Conservation (phyloP, 2,329 filamentous ascomycete genomes). For the Phaeosphaeriaceae sp. region DNA sequence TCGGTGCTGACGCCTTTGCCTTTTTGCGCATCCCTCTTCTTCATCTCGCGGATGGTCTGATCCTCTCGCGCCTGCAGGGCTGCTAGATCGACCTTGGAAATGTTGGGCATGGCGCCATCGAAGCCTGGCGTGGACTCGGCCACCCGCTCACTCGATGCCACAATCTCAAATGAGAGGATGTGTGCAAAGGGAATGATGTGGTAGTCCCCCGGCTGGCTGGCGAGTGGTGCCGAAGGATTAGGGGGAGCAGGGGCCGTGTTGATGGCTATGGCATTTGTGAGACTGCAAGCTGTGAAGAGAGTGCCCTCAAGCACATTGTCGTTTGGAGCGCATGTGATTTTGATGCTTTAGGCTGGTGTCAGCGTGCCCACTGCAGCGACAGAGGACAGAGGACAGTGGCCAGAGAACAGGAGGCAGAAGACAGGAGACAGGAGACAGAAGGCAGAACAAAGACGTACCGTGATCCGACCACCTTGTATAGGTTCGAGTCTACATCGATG, state of each 20-base stretch:
- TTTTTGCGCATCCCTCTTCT: conserved; percentile 63
- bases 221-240: conserved; percentile 49
- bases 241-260: conserved; percentile 59
- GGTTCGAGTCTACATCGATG: conserved; percentile 58
- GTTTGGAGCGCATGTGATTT: conserved; percentile 61
- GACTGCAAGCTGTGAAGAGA: conserved; percentile 66
- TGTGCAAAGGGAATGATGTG: conserved; percentile 66
- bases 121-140: conserved; percentile 51
- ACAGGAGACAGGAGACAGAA: no score
- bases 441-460: conserved; percentile 54
- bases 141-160: conserved; percentile 48
- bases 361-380: conserved; percentile 12
- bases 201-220: conserved; percentile 59
- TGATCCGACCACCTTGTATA: conserved; percentile 67
- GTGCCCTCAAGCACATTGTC: conserved; percentile 64
- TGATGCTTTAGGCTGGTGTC: conserved; percentile 57
- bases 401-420: no score
- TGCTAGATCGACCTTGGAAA: conserved; percentile 61
- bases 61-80: conserved; percentile 63
- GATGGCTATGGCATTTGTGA: conserved; percentile 67
- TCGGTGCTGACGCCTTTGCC: conserved; percentile 67
- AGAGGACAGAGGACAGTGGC: background rate
- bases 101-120: conserved; percentile 51
- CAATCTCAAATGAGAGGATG: conserved; percentile 63
- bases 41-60: conserved; percentile 61